These are phyloP conservation scores for Papiliotrema terrestris DNA, from an alignment of 1,284 basidiomycete genomes.

Conservation along the genomic window DNA sequence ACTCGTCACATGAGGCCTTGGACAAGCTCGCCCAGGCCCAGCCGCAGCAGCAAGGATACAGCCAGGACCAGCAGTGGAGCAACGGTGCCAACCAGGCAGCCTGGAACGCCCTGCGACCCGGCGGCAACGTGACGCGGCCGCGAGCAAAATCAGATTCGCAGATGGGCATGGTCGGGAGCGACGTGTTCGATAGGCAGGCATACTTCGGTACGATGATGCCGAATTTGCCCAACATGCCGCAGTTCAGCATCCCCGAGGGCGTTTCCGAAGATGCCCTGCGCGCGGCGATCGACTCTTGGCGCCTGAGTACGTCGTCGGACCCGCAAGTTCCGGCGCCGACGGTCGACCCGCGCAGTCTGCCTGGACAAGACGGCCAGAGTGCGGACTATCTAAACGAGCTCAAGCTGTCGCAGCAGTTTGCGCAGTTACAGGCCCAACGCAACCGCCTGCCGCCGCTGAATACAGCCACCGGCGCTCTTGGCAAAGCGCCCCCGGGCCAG, in stretches of 20 bases:
- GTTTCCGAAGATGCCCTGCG: background rate
- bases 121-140: constrained; percentile 15
- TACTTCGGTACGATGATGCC: constrained; percentile 15
- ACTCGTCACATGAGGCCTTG: constrained; percentile 10
- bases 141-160: constrained; percentile 45
- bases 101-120: constrained; percentile 1
- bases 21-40: background rate
- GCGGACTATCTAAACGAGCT: constrained; percentile 10
- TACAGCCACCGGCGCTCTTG: background rate
- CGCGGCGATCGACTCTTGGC: constrained; percentile 25
- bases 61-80: background rate
- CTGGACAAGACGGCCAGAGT: constrained; percentile 27
- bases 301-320: constrained; percentile 6
- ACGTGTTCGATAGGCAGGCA: constrained; percentile 34
- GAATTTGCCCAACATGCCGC: background rate
- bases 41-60: background rate
- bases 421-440: constrained; percentile 21
- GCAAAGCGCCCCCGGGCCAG: constrained; percentile 11
- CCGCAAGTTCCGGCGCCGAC: constrained; percentile 9
- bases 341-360: constrained; percentile 37
- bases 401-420: constrained; percentile 17
- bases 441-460: constrained; percentile 19
- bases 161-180: constrained; percentile 13
- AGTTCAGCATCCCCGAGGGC: constrained; percentile 3
- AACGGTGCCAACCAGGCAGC: background rate